phyloP scores from a whole-genome alignment of 257 asterid genomes.

The Verbena officinalis region DNA sequence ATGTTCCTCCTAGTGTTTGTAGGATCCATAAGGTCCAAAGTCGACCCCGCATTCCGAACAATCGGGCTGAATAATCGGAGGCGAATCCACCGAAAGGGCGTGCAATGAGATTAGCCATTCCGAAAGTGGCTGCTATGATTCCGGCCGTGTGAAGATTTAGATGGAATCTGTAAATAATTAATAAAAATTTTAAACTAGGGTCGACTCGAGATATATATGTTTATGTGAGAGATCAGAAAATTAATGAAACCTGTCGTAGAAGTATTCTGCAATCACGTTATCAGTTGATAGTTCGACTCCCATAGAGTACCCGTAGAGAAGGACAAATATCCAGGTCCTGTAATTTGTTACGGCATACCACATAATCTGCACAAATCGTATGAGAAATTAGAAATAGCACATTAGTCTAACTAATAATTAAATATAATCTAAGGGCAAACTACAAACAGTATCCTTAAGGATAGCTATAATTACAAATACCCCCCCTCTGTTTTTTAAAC shows the following conservation, averaged over 20 bases:
- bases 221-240: constrained; percentile 17
- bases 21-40: constrained; percentile 35
- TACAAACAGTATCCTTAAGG: no score
- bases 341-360: constrained; percentile 65
- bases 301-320: no score
- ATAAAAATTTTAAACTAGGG: not conserved
- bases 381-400: not conserved
- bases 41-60: constrained; percentile 38
- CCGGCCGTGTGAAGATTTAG: constrained; percentile 29
- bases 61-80: constrained; percentile 28
- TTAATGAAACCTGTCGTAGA: constrained; percentile 65
- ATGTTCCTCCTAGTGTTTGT: constrained; percentile 38
- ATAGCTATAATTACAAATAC: no score
- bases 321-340: constrained; percentile 71
- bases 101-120: constrained; percentile 25
- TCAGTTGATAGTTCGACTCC: no score
- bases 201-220: not conserved
- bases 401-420: not conserved
- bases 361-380: constrained; percentile 37
- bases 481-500: no score
- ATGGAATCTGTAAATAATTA: constrained; percentile 33
- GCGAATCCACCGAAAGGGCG: constrained; percentile 39
- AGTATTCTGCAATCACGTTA: no score
- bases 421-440: no score
- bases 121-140: constrained; percentile 32